Evolutionary conservation across 768 basidiomycete species (phyloP).

Genomic region (Coprinellus aureogranulatus): DNA sequence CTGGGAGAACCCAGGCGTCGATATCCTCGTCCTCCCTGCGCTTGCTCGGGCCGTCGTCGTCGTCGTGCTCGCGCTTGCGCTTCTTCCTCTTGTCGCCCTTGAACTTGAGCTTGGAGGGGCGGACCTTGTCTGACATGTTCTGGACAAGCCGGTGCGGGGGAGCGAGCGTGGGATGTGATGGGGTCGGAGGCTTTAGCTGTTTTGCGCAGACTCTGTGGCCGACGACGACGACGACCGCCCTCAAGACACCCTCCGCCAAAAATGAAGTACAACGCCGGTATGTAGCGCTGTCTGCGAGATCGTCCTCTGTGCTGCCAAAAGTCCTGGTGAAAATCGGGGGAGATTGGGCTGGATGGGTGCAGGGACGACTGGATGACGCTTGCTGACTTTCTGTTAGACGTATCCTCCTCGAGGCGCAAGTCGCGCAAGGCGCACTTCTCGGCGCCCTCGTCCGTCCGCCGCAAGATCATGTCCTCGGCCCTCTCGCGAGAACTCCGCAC

Average conservation of each 20-base stretch:
- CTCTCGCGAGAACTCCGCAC: conserved; percentile 91
- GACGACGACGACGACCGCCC: conserved; percentile 55
- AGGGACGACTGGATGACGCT: conserved; percentile 18
- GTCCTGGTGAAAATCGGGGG: conserved; percentile 24
- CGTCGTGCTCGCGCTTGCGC: conserved; percentile 63
- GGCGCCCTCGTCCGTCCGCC: conserved; percentile 90
- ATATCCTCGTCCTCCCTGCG: conserved; percentile 62
- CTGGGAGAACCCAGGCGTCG: conserved; percentile 79
- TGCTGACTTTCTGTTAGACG: conserved; percentile 47
- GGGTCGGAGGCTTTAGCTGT: too few species aligned
- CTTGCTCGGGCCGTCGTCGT: conserved; percentile 48
- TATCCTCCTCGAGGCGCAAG: conserved; percentile 95
- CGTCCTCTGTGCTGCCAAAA: conserved; percentile 18
- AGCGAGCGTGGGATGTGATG: conserved; percentile 36
- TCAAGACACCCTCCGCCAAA: conserved; percentile 53
- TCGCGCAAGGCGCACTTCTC: conserved; percentile 97
- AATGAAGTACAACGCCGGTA: conserved; percentile 84
- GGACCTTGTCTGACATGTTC: conserved; percentile 45
- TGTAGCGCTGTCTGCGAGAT: conserved; percentile 35
- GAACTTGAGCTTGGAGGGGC: conserved; percentile 78
- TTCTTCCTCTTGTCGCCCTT: conserved; percentile 92
- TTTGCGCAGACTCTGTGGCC: conserved; percentile 36
- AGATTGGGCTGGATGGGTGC: conserved; percentile 55
- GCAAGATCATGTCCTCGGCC: conserved; percentile 97
- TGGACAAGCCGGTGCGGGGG: neutral